phyloP scores from a whole-genome alignment of 371 early-diverging fungal genomes.

The Neoconidiobolus thromboides region DNA sequence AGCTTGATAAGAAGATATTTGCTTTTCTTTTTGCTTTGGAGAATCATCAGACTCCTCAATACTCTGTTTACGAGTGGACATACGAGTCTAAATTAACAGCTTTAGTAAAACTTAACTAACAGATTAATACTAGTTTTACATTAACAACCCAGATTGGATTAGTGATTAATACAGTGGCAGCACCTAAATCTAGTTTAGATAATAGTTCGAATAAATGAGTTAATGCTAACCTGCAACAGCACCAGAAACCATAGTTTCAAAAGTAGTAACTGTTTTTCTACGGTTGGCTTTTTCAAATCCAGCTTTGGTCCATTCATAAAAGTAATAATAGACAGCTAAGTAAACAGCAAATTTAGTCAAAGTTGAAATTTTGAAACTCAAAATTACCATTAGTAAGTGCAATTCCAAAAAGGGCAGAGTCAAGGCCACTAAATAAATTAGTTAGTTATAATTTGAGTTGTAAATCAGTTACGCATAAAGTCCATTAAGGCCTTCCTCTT shows the following conservation, averaged over 20 bases:
- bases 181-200: slow-evolving; percentile 18
- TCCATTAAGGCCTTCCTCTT: slow-evolving; percentile 72
- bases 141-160: slow-evolving; percentile 97
- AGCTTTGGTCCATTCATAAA: slow-evolving; percentile 79
- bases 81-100: slow-evolving; percentile 27
- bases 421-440: slow-evolving; percentile 50
- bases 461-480: slow-evolving; percentile 57
- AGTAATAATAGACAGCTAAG: slow-evolving; percentile 72
- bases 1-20: slow-evolving; percentile 23
- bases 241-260: slow-evolving; percentile 78
- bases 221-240: slow-evolving; percentile 54
- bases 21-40: slow-evolving; percentile 9
- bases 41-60: slow-evolving; percentile 13
- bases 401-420: slow-evolving; percentile 88
- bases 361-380: neutral
- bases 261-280: slow-evolving; percentile 43
- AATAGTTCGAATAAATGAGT: neutral
- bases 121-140: slow-evolving; percentile 18
- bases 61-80: slow-evolving; percentile 35
- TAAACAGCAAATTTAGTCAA: neutral
- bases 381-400: slow-evolving; percentile 72
- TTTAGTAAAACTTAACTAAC: neutral
- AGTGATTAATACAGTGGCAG: slow-evolving; percentile 68
- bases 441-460: neutral
- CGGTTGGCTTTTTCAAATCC: slow-evolving; percentile 48